These are phyloP conservation scores for Nicotiana undulata DNA, from an alignment of 257 asterid species.

Conservation along the genomic window DNA sequence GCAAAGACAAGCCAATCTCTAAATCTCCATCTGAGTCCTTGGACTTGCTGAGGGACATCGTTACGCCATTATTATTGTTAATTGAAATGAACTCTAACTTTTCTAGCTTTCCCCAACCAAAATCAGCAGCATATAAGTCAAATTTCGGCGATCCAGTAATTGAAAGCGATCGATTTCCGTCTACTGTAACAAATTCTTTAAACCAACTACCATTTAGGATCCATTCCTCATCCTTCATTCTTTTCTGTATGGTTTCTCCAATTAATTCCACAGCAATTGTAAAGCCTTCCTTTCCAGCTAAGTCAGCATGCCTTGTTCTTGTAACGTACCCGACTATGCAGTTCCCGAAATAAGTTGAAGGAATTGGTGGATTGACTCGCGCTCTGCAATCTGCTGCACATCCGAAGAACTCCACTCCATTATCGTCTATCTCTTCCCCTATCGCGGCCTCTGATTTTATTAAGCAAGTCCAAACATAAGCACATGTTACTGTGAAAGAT, in stretches of 20 bases:
- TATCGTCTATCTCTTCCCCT: not conserved
- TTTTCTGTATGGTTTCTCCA: constrained; percentile 14
- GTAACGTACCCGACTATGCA: constrained; percentile 25
- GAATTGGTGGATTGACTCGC: constrained; percentile 34
- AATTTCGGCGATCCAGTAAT: constrained; percentile 45
- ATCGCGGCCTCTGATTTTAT: constrained; percentile 14
- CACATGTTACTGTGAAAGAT: constrained; percentile 18
- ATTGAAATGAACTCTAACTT: constrained; percentile 28
- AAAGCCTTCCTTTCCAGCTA: constrained; percentile 29
- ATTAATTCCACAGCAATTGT: constrained; percentile 16
- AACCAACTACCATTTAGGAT: constrained; percentile 19
- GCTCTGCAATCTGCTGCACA: constrained; percentile 24
- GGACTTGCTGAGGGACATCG: constrained; percentile 28
- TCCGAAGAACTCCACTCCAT: not conserved
- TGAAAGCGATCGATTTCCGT: not conserved
- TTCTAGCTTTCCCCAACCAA: constrained; percentile 40
- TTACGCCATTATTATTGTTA: constrained; percentile 15
- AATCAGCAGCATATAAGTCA: constrained; percentile 33
- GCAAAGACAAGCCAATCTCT: constrained; percentile 29
- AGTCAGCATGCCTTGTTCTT: not conserved
- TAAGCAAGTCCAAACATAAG: constrained; percentile 41
- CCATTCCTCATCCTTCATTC: constrained; percentile 10
- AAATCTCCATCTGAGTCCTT: constrained; percentile 26
- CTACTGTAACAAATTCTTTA: too few species aligned
- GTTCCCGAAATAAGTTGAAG: constrained; percentile 44